These are phyloP conservation scores for Albizia julibrissin DNA, from an alignment of 306 rosid species.

Conservation along the genomic window DNA sequence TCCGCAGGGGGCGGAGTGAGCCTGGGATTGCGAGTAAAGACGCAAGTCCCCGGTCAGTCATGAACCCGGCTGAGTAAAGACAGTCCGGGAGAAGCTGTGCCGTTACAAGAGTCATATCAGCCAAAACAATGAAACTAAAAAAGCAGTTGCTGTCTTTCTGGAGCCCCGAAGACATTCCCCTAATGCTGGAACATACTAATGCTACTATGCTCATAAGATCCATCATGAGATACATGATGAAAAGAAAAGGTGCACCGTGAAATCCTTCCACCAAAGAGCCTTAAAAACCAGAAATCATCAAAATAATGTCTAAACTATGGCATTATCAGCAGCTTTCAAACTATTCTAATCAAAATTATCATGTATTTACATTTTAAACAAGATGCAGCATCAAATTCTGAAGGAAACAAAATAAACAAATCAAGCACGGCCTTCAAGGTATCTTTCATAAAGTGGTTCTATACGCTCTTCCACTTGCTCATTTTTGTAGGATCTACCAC, in stretches of 20 bases:
- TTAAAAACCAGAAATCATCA: not conserved
- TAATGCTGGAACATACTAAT: constrained; percentile 1
- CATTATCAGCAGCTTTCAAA: not conserved
- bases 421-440: constrained; percentile 84
- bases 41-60: too few relatives aligned
- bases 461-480: constrained; percentile 87
- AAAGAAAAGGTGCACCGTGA: not conserved
- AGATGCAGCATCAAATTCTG: constrained; percentile 13
- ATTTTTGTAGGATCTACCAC: constrained; percentile 77
- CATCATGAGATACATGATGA: not conserved
- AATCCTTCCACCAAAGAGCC: not conserved
- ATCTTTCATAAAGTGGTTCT: constrained; percentile 80
- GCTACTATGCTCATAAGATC: not conserved
- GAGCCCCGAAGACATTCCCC: not conserved
- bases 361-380: constrained; percentile 8
- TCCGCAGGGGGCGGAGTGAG: too few relatives aligned
- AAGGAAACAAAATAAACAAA: constrained; percentile 25
- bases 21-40: too few relatives aligned
- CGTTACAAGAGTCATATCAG: constrained; percentile 14
- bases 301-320: not conserved
- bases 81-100: too few relatives aligned
- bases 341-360: not conserved
- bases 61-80: too few relatives aligned
- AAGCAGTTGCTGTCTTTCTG: not conserved
- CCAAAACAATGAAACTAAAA: not conserved